Conservation (phyloP, 2,329 filamentous ascomycete species). For the Periconia macrospinosa region DNA sequence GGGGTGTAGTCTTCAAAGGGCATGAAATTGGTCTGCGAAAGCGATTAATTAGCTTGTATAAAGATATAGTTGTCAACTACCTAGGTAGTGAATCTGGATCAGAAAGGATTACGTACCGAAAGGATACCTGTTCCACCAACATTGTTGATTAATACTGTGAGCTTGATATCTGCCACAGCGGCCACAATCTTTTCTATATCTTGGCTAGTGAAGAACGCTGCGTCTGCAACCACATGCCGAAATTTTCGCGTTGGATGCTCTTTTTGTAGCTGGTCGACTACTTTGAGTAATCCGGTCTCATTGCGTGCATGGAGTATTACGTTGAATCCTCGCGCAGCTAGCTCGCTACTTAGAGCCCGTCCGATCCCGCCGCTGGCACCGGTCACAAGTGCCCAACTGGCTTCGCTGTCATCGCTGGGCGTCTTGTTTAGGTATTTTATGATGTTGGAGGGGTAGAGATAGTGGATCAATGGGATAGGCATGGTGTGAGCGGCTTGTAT, state of each 20-base stretch:
- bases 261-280: conserved; percentile 8
- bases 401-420: neutral
- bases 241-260: conserved; percentile 5
- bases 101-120: neutral
- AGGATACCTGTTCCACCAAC: conserved; percentile 9
- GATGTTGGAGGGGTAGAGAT: conserved; percentile 10
- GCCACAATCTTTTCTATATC: conserved; percentile 8
- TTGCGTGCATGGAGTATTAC: conserved; percentile 89
- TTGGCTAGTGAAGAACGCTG: neutral
- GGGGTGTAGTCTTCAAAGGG: conserved; percentile 8
- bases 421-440: conserved; percentile 8
- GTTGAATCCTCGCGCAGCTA: conserved; percentile 87
- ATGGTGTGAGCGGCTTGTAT: neutral
- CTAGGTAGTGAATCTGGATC: neutral
- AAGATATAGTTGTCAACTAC: neutral
- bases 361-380: conserved; percentile 92
- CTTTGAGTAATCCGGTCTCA: conserved; percentile 69
- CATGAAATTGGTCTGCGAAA: conserved; percentile 7
- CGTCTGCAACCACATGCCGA: conserved; percentile 5
- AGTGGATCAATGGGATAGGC: conserved; percentile 11
- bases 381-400: conserved; percentile 79
- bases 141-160: conserved; percentile 13
- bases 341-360: conserved; percentile 86
- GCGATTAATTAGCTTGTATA: neutral
- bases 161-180: conserved; percentile 4